phyloP scores from a whole-genome alignment of 305 asterid genomes.

The Fraxinus velutina region DNA sequence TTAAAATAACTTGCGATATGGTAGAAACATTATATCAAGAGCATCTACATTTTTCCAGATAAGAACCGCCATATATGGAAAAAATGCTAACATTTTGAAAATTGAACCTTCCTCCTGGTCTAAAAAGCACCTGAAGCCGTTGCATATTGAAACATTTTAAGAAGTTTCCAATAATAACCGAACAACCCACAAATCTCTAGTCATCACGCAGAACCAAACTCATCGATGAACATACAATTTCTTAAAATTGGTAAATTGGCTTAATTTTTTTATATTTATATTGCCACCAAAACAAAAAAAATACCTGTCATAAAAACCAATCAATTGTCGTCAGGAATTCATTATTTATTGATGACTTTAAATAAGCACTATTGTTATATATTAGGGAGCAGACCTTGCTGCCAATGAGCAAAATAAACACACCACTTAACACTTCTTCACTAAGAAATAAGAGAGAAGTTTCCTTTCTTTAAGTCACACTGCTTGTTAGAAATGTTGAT shows the following conservation, averaged over 20 bases:
- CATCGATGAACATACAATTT: background rate
- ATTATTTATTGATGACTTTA: background rate
- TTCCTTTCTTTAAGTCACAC: background rate
- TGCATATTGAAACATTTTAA: background rate
- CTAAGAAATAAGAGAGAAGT: background rate
- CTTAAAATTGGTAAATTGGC: conserved; percentile 7
- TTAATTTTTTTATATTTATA: background rate
- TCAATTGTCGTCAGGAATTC: background rate
- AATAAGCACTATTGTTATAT: background rate
- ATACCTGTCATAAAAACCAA: background rate
- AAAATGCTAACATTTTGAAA: conserved; percentile 1
- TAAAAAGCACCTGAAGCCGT: conserved; percentile 11
- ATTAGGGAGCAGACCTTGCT: background rate
- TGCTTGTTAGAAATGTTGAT: background rate
- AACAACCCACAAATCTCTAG: conserved; percentile 11
- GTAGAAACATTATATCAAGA: background rate
- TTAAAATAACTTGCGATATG: background rate
- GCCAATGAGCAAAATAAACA: background rate
- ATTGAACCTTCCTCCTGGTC: conserved; percentile 12
- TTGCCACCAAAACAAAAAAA: background rate
- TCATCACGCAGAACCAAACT: conserved; percentile 5
- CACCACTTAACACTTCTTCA: background rate
- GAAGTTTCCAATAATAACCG: background rate
- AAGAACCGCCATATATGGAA: conserved; percentile 2
- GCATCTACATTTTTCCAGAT: conserved; percentile 5